Evolutionary conservation across 495 filamentous ascomycete genomes (phyloP).

Genomic region (Penicillium maclennaniae): DNA sequence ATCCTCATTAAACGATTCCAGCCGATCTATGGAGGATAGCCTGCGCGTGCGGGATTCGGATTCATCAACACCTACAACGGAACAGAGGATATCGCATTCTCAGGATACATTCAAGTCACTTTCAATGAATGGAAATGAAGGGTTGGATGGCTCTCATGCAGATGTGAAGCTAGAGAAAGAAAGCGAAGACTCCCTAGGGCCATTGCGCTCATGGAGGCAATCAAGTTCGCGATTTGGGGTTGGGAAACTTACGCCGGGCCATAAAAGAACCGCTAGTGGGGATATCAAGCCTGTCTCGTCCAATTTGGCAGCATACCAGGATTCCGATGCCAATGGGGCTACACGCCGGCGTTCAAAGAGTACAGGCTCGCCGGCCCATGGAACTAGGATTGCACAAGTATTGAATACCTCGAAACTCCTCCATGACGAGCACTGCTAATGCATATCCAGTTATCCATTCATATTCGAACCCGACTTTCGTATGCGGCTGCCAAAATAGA

Average conservation of each 20-base stretch:
- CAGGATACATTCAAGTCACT: slow-evolving; percentile 5
- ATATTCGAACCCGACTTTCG: slow-evolving; percentile 73
- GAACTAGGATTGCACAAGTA: slow-evolving; percentile 74
- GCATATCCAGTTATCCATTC: slow-evolving; percentile 60
- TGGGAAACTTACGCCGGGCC: slow-evolving; percentile 23
- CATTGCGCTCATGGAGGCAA: slow-evolving; percentile 6
- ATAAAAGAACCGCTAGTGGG: slow-evolving; percentile 65
- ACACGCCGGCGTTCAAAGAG: slow-evolving; percentile 59
- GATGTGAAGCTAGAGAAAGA: slow-evolving; percentile 8
- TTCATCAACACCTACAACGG: slow-evolving; percentile 6
- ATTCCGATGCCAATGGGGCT: slow-evolving; percentile 19
- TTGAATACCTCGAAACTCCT: slow-evolving; percentile 4
- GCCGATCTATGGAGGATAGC: slow-evolving; percentile 10
- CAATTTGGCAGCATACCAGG: slow-evolving; percentile 36
- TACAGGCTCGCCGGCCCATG: slow-evolving; percentile 57
- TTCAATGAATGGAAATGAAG: slow-evolving; percentile 6
- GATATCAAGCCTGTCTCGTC: slow-evolving; percentile 50
- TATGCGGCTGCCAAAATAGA: slow-evolving; percentile 90
- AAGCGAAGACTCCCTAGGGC: slow-evolving; percentile 11
- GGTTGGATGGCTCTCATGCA: slow-evolving; percentile 8
- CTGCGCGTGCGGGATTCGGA: slow-evolving; percentile 6
- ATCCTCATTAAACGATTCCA: slow-evolving; percentile 13
- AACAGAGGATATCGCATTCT: slow-evolving; percentile 2
- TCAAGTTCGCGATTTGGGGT: slow-evolving; percentile 7
- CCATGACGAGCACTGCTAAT: slow-evolving; percentile 18